Evolutionary conservation across 306 rosid species (phyloP), one percentile per base, ranked within the genome.

Genomic region (Hippophae gyantsensis): DNA sequence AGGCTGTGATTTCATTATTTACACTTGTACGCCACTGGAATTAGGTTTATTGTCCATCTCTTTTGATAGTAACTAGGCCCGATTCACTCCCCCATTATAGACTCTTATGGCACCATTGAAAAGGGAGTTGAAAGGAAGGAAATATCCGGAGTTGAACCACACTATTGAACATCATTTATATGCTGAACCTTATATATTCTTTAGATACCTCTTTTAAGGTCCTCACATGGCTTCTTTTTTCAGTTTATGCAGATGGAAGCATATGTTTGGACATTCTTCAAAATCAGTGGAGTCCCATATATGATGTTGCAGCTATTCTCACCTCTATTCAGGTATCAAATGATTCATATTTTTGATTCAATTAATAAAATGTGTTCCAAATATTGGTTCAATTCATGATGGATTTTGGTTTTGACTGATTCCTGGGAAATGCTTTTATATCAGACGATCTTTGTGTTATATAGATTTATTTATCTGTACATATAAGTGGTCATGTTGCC

Each of bases 181-280:
- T 32, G 38, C 5, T 32, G 5, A 2, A 4, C 38, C 38, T 32
- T 32, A 32, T 32, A 0, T 32, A 32, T 32, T 32, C 38, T 32
- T 32, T 32, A 32, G 38, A 32, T 32, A 2, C 38, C 38, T 83
- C 69, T 14, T 18, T 58, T 69, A 43, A 63, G 18, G 43, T 56
- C 13, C 54, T 64, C 50, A 59, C 6, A 18, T 18, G 59, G 42
- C 52, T 9, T 53, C 25, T 69, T 52, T 45, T 78, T 78, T 56
- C 78, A 92, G 99, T 92, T 69, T 92, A 92, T 74, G 99, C 96
- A 0, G 99, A 92, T 92, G 99, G 99, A 57, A 88, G 99, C 72
- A 92, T 92, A 60, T 92, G 99, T 58, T 75, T 92, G 95, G 99
- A 88, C 72, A 88, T 88, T 71, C 80, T 92, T 54, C 98, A 92